phyloP scores from a whole-genome alignment of 306 rosid genomes.

The Lathyrus oleraceus region DNA sequence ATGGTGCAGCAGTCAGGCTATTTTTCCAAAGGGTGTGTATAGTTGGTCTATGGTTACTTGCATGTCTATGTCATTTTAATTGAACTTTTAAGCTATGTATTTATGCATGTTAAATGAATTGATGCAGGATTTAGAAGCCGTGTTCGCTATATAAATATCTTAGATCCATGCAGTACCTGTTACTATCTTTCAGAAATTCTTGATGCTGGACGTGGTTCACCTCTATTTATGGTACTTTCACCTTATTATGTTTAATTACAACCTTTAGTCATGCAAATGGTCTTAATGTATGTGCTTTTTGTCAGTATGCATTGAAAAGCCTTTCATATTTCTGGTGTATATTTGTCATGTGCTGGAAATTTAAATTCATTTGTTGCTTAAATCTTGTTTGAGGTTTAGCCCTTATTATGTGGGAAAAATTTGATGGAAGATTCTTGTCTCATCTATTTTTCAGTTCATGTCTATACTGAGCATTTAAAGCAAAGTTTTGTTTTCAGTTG shows the following conservation, averaged over 20 bases:
- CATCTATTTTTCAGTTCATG: conserved; percentile 21
- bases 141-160: conserved; percentile 72
- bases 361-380: conserved; percentile 29
- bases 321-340: conserved; percentile 24
- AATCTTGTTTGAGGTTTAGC: conserved; percentile 28
- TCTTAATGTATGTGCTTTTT: background rate
- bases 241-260: conserved; percentile 8
- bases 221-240: conserved; percentile 87
- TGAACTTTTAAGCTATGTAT: conserved; percentile 21
- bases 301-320: conserved; percentile 8
- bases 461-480: conserved; percentile 12
- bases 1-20: conserved; percentile 91
- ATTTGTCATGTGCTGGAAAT: conserved; percentile 16
- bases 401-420: conserved; percentile 19
- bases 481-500: conserved; percentile 9
- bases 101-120: conserved; percentile 41
- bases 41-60: conserved; percentile 13
- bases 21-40: conserved; percentile 84
- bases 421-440: conserved; percentile 27
- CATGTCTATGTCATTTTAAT: conserved; percentile 23
- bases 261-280: conserved; percentile 22
- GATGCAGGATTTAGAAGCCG: conserved; percentile 94
- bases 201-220: conserved; percentile 73
- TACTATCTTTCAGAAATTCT: conserved; percentile 87
- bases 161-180: conserved; percentile 76